Conservation (phyloP, 2,329 filamentous ascomycete genomes). For the Reticulascus tulasneorum region DNA sequence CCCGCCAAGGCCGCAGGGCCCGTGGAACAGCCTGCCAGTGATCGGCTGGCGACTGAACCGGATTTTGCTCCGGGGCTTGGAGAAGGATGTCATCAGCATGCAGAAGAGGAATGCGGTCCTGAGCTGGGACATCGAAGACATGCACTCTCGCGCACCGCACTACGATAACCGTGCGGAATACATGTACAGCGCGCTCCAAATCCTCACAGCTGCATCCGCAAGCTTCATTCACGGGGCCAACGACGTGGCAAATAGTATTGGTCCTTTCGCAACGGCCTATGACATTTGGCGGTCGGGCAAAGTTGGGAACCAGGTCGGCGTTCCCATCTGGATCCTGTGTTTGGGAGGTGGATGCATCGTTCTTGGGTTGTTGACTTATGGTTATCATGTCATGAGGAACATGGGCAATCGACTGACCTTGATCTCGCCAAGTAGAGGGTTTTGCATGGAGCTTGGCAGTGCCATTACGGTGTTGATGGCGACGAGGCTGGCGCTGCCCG, state of each 20-base stretch:
- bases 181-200: constrained; percentile 44
- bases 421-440: constrained; percentile 49
- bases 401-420: constrained; percentile 53
- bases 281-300: constrained; percentile 41
- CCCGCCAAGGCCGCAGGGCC: constrained; percentile 28
- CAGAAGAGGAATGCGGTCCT: constrained; percentile 45
- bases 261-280: constrained; percentile 50
- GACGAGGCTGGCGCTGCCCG: constrained; percentile 45
- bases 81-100: constrained; percentile 42
- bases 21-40: constrained; percentile 37
- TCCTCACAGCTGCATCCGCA: constrained; percentile 49
- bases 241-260: constrained; percentile 50
- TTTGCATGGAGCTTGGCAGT: constrained; percentile 47
- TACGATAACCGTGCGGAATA: constrained; percentile 52
- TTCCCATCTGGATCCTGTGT: constrained; percentile 47
- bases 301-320: constrained; percentile 29
- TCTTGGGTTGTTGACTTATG: constrained; percentile 58
- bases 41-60: constrained; percentile 36
- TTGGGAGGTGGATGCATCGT: constrained; percentile 45
- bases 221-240: constrained; percentile 55
- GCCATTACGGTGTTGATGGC: constrained; percentile 52
- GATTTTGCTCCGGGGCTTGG: constrained; percentile 41
- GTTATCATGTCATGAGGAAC: constrained; percentile 59
- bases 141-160: constrained; percentile 44
- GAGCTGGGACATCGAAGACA: constrained; percentile 41